Conservation (phyloP, 2,329 filamentous ascomycete genomes). For the Corinectria fuckeliana region DNA sequence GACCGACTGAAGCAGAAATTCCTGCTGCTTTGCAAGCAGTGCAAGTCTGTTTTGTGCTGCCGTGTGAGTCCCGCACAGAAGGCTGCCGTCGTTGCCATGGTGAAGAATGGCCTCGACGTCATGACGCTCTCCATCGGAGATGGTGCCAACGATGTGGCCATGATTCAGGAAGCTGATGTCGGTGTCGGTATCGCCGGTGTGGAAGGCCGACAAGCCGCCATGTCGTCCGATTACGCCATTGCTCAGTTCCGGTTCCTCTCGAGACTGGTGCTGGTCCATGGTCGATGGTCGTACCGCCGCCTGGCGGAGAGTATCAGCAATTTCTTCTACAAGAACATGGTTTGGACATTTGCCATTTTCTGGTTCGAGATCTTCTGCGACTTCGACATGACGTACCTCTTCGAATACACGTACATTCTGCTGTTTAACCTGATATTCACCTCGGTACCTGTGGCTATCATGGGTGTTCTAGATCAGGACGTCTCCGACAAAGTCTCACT, state of each 20-base stretch:
- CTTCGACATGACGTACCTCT: constrained; percentile 95
- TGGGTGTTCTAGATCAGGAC: constrained; percentile 97
- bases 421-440: constrained; percentile 98
- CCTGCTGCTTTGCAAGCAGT: constrained; percentile 93
- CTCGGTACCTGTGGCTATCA: constrained; percentile 90
- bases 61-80: constrained; percentile 97
- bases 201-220: constrained; percentile 89
- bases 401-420: constrained; percentile 97
- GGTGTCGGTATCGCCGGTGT: constrained; percentile 94
- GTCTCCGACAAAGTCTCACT: constrained; percentile 93
- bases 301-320: constrained; percentile 94
- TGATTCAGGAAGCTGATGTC: constrained; percentile 98
- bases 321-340: constrained; percentile 99
- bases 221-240: constrained; percentile 96
- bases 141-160: constrained; percentile 94
- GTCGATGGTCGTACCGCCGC: constrained; percentile 94
- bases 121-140: constrained; percentile 95
- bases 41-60: constrained; percentile 95
- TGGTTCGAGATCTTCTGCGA: constrained; percentile 97
- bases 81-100: constrained; percentile 94
- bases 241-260: constrained; percentile 91
- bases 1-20: constrained; percentile 90
- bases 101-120: constrained; percentile 92
- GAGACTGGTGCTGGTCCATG: constrained; percentile 85
- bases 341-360: constrained; percentile 96